Evolutionary conservation across 352 stramenopile species (phyloP), one percentile per base, ranked within the genome.

Genomic region (Phytophthora sansomeana): DNA sequence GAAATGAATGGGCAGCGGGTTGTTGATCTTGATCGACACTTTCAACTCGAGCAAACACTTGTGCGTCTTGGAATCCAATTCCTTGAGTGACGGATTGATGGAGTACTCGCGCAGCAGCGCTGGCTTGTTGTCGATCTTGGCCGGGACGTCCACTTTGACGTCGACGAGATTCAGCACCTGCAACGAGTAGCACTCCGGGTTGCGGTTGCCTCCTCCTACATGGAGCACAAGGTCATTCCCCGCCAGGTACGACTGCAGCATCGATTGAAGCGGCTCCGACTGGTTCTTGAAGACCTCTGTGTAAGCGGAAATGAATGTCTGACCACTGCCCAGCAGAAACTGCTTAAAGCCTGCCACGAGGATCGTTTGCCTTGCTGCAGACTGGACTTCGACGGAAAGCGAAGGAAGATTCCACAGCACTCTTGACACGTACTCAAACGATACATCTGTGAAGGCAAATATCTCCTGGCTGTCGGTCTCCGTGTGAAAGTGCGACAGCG

Each of bases 241-340:
- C 17, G 64, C 50, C n/a, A 96, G 70, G 46, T 90, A 94, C n/a
- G 74, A 74, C 38, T 91, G 69, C 5, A 96, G 51, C 68, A 94
- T 90, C 11, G 68, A 67, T 51, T 92, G 78, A 17, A 96, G 54
- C 5, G 85, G 86, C n/a, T 63, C 46, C 0, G 81, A 87, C 60
- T 94, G 69, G 24, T 77, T 80, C 39, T 89, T 90, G 29, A 73
- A 77, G 44, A 95, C 72, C 13, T 83, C 78, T 9, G 81, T 91
- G 58, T 85, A 94, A n/a, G 80, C 80, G 2, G 83, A 90, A 58
- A 96, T 91, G 63, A 92, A 91, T 1, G 85, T 96, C 16, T 89
- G 58, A 14, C 87, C 87, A 42, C 60, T 72, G 0, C 87, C 87
- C 5, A 96, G 68, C 1, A 89, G 46, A 16, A 96, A 96, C 0